Percentiles rank a stretch among this genome's conserved stretches.
Evolutionary conservation across 768 basidiomycete species (phyloP).

Genomic region (Tricholoma sp.): DNA sequence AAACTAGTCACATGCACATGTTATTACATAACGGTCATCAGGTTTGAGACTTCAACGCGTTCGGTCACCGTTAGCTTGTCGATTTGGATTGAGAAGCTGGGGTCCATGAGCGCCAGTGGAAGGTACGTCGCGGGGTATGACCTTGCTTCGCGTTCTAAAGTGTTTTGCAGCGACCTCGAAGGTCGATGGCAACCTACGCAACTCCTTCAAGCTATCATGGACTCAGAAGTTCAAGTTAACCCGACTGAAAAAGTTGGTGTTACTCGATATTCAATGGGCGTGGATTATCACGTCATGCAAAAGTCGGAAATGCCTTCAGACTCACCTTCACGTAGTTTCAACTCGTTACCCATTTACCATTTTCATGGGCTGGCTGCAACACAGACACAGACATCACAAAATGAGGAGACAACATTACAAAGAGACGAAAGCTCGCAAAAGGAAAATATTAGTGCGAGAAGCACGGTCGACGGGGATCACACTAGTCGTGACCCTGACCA

Average conservation of each 20-base stretch:
- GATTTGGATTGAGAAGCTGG: neutral
- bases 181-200: constrained; percentile 52
- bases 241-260: constrained; percentile 14
- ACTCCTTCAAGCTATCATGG: constrained; percentile 42
- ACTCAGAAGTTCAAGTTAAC: constrained; percentile 15
- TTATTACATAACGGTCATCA: neutral
- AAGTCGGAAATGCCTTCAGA: constrained; percentile 38
- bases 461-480: constrained; percentile 3
- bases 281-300: constrained; percentile 19
- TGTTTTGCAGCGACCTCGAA: constrained; percentile 32
- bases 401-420: constrained; percentile 27
- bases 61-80: constrained; percentile 2
- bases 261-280: constrained; percentile 11
- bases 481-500: neutral
- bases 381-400: constrained; percentile 45
- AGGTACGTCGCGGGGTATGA: constrained; percentile 29
- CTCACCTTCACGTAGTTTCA: constrained; percentile 28
- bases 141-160: constrained; percentile 3
- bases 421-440: constrained; percentile 44
- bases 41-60: constrained; percentile 1
- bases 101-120: constrained; percentile 30
- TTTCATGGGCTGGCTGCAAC: constrained; percentile 53
- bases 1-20: neutral
- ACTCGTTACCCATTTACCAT: constrained; percentile 44
- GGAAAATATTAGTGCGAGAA: constrained; percentile 36